A percentile compares a stretch with the other conserved stretches of the same genome.
Evolutionary conservation across 192 early-diverging fungal genomes (phyloP).

Genomic region (Podochytrium sp.): DNA sequence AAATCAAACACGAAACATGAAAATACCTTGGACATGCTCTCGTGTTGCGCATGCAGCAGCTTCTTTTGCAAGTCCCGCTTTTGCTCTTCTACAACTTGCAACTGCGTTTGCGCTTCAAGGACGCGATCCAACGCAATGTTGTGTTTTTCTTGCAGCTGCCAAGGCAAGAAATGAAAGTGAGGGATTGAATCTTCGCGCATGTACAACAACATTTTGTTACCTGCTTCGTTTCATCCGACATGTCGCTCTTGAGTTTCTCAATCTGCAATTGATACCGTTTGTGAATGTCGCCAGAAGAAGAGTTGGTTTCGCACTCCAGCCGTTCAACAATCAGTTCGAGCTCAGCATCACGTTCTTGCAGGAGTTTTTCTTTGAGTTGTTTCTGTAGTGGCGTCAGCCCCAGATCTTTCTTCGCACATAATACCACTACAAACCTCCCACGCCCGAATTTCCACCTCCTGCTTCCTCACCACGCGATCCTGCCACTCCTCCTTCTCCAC

Average conservation of each 20-base stretch:
- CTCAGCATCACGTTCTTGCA: conserved; percentile 61
- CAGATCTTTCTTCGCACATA: no score
- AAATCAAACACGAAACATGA: no score
- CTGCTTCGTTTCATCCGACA: conserved; percentile 56
- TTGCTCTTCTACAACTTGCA: conserved; percentile 34
- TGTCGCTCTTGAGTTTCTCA: conserved; percentile 51
- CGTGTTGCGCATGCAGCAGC: conserved; percentile 49
- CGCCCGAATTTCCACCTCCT: conserved; percentile 47
- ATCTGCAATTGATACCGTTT: conserved; percentile 57
- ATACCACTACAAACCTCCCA: conserved; percentile 42
- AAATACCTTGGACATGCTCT: conserved; percentile 37
- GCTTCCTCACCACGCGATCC: conserved; percentile 48
- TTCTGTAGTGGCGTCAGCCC: conserved; percentile 37
- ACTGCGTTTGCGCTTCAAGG: conserved; percentile 37
- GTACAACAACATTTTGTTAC: conserved; percentile 10
- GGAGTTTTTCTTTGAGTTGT: conserved; percentile 55
- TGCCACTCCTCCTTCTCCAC: conserved; percentile 66
- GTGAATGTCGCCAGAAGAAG: conserved; percentile 47
- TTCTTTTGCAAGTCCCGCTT: conserved; percentile 49
- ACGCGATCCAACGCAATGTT: conserved; percentile 55
- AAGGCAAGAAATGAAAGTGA: not conserved
- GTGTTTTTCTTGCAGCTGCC: conserved; percentile 54
- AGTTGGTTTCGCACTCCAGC: conserved; percentile 57
- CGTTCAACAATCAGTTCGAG: conserved; percentile 61
- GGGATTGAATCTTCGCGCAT: not conserved